Conservation (phyloP, 1,284 basidiomycete genomes). For the Sanghuangporus sanghuang region DNA sequence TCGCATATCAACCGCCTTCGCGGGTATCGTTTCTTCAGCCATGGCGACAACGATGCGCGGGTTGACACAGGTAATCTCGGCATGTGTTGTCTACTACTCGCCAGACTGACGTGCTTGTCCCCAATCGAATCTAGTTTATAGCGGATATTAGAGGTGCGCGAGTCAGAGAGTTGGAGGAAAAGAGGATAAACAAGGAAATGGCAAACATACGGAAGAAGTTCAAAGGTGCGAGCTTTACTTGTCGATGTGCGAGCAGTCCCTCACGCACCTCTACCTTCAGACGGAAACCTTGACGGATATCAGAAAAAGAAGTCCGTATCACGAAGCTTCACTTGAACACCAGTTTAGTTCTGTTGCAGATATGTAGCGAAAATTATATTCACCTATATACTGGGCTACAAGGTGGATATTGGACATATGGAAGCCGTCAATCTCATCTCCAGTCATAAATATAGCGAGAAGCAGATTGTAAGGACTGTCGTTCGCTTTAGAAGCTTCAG, state of each 20-base stretch:
- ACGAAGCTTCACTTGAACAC: conserved; percentile 17
- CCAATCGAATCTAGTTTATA: conserved; percentile 72
- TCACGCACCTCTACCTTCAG: conserved; percentile 37
- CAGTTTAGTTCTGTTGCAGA: conserved; percentile 38
- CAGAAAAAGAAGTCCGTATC: conserved; percentile 91
- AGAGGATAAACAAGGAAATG: conserved; percentile 99
- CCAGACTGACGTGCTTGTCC: neutral
- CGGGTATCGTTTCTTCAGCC: conserved; percentile 22
- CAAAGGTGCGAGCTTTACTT: conserved; percentile 58
- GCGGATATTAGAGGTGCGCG: conserved; percentile 93
- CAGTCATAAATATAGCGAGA: conserved; percentile 95
- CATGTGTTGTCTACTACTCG: neutral
- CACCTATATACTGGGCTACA: conserved; percentile 98
- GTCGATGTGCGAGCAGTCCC: neutral
- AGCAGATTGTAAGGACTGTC: conserved; percentile 83
- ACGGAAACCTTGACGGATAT: conserved; percentile 95
- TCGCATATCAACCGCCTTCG: neutral
- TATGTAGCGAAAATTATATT: conserved; percentile 97
- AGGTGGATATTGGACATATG: conserved; percentile 99
- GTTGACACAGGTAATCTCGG: conserved; percentile 67
- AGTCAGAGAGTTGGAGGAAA: conserved; percentile 89
- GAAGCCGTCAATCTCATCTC: conserved; percentile 98
- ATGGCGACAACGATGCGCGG: conserved; percentile 91
- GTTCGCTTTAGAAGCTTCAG: neutral
- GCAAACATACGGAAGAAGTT: conserved; percentile 99